Base-by-base conservation (phyloP, 2,329 filamentous ascomycete genomes). In the Eurotiales sp. region DNA sequence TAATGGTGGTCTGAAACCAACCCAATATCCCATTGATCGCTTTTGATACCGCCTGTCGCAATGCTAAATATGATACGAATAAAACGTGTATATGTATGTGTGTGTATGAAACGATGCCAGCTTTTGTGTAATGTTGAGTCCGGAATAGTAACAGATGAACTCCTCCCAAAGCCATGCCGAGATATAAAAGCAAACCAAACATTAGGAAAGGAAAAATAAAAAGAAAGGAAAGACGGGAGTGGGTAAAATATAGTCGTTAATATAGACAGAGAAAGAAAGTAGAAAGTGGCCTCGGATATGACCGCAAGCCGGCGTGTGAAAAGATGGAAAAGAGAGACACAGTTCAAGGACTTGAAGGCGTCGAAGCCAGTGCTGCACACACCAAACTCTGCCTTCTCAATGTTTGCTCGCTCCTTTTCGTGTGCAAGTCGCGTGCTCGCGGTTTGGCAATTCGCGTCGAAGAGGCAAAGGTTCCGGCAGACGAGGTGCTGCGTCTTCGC, bases 301-400 rank as follows among this genome's bases (percentile, higher is more conserved):
- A n/a, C n/a, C n/a, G n/a, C n/a, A n/a, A n/a, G n/a, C n/a, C n/a
- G n/a, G n/a, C n/a, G n/a, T n/a, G n/a, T n/a, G n/a, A n/a, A n/a
- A n/a, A n/a, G n/a, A n/a, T n/a, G 21, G 29, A 14, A 10, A 15
- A 46, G 29, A 5, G 27, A 22, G n/a, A 41, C 14, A n/a, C 5
- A 43, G 4, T 22, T 51, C 27, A 48, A 32, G 51, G 51, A 37
- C 45, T 45, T 11, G 51, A 45, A 22, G 45, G 61, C 54, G 70
- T 62, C 12, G 66, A 68, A 8, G 67, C 67, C 57, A 71, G 56
- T 36, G 67, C 67, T 11, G 68, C 66, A 59, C 63, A 69, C 8
- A 71, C 68, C 36, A 71, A 56, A 46, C 68, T 71, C 59, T 66
- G 69, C 46, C 68, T 56, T 19, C 68, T 54, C 19, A 71, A 46